These are phyloP conservation scores for Mycosarcoma mackinlayi DNA, from an alignment of 1,284 basidiomycete species.

Conservation along the genomic window DNA sequence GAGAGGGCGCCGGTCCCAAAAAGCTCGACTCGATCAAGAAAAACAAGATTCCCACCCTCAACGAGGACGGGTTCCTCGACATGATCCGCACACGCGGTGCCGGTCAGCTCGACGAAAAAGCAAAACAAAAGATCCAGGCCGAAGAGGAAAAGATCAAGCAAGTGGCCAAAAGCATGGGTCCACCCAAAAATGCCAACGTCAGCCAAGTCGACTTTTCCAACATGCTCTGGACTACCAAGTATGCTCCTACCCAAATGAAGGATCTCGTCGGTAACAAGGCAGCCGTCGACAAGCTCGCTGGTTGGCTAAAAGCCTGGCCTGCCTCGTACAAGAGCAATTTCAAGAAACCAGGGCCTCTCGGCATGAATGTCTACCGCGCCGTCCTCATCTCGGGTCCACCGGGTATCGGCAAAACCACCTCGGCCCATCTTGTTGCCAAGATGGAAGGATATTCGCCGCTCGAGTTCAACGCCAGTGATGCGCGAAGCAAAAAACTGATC, in stretches of 20 bases:
- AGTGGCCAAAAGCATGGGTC: conserved; percentile 58
- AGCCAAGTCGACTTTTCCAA: conserved; percentile 68
- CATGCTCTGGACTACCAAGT: conserved; percentile 90
- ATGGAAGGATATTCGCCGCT: conserved; percentile 89
- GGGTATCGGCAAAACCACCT: conserved; percentile 97
- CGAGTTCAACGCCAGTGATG: conserved; percentile 95
- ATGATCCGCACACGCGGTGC: conserved; percentile 70
- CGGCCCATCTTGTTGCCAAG: conserved; percentile 90
- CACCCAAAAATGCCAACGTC: conserved; percentile 30
- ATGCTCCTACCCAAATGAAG: conserved; percentile 86
- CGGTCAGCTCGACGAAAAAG: conserved; percentile 78
- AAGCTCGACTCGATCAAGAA: conserved; percentile 88
- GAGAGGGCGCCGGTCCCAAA: conserved; percentile 84
- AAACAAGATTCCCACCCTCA: conserved; percentile 78
- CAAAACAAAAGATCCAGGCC: conserved; percentile 82
- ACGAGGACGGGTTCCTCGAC: conserved; percentile 87
- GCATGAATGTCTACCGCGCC: conserved; percentile 85
- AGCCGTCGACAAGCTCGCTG: conserved; percentile 82
- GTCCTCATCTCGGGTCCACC: conserved; percentile 92
- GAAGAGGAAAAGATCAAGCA: conserved; percentile 74
- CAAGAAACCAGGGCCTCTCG: conserved; percentile 93
- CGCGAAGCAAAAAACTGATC: conserved; percentile 93
- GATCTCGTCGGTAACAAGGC: conserved; percentile 96
- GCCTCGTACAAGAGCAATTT: conserved; percentile 70
- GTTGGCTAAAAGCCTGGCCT: conserved; percentile 87